Percentiles rank a stretch among this genome's conserved stretches.
Evolutionary conservation across 139 green algal species (phyloP).

Genomic region (Coelastrella sp.): DNA sequence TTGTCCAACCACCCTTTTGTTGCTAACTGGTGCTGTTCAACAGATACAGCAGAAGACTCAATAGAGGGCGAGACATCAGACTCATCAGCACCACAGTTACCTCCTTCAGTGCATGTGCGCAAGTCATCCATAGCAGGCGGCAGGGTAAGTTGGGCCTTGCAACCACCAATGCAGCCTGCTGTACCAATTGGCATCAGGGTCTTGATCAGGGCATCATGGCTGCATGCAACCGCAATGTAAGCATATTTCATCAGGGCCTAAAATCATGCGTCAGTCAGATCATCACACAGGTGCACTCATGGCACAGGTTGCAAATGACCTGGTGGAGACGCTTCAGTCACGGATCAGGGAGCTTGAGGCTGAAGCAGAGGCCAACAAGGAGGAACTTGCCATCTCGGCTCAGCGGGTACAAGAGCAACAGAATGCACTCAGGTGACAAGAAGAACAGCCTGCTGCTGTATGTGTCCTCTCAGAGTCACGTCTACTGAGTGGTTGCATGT

Average conservation of each 20-base stretch:
- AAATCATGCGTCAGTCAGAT: not conserved
- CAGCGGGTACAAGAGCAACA: slow-evolving; percentile 18
- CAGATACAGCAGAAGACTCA: not conserved
- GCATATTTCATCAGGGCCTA: not conserved
- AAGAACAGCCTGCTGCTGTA: not conserved
- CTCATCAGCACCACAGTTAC: not conserved
- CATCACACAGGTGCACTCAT: not conserved
- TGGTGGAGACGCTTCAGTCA: slow-evolving; percentile 35
- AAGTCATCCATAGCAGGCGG: slow-evolving; percentile 31
- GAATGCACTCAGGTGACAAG: slow-evolving; percentile 36
- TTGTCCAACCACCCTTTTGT: not conserved
- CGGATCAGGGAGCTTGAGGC: slow-evolving; percentile 37
- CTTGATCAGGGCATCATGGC: not conserved
- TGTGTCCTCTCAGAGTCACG: not conserved
- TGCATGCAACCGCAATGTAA: not conserved
- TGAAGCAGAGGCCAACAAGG: slow-evolving; percentile 26
- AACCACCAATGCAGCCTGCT: not conserved
- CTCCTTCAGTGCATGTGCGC: slow-evolving; percentile 14
- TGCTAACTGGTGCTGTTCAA: not conserved
- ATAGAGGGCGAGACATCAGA: not conserved
- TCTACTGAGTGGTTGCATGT: not conserved
- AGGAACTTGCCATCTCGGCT: slow-evolving; percentile 44
- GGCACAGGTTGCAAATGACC: not conserved
- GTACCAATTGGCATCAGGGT: not conserved
- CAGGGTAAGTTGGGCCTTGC: slow-evolving; percentile 2